Evolutionary conservation across 305 asterid species (phyloP), one percentile per base, ranked within the genome.

Genomic region (Fraxinus latifolia): DNA sequence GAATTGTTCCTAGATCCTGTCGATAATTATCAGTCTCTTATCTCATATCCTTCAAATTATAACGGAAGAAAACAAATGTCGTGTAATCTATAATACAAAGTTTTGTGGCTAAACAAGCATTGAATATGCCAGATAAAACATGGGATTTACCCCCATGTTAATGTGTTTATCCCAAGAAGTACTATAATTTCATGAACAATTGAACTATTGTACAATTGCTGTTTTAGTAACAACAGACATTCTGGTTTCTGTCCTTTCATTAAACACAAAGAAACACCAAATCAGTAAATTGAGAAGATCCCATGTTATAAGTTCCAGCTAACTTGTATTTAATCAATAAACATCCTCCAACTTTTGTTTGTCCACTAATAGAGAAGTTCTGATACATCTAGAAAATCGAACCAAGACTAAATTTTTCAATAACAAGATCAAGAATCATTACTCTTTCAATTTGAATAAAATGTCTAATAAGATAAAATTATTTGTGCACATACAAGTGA

Each of bases 161-260:
- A 39, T 37, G 17, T 12, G 75, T 82, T 89, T 77, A 84, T 82
- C 81, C 80, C 86, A 87, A 83, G 88, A 90, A 87, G 91, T 90
- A 87, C 87, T 3, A 19, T 21, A 78, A 77, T 85, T 86, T 86
- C 83, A 85, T 79, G 60, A 65, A 80, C 6, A 80, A 60, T 77
- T 81, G 85, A 82, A 33, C 44, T 11, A 25, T 27, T 15, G 36
- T 7, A 7, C 27, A 62, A 37, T 44, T 53, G n/a, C 21, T 19
- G 62, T 65, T 77, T 23, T 76, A 85, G 86, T 84, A 83, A 86
- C 87, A 86, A 25, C 17, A n/a, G 7, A 25, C 36, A 4, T 12
- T 27, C 74, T 12, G 37, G 29, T 25, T 29, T 67, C 14, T 65
- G 76, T 75, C 77, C 81, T 55, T 70, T 76, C 25, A 5, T 50